phyloP scores from a whole-genome alignment of 2,329 filamentous ascomycete species.

The Diaporthe capsici region DNA sequence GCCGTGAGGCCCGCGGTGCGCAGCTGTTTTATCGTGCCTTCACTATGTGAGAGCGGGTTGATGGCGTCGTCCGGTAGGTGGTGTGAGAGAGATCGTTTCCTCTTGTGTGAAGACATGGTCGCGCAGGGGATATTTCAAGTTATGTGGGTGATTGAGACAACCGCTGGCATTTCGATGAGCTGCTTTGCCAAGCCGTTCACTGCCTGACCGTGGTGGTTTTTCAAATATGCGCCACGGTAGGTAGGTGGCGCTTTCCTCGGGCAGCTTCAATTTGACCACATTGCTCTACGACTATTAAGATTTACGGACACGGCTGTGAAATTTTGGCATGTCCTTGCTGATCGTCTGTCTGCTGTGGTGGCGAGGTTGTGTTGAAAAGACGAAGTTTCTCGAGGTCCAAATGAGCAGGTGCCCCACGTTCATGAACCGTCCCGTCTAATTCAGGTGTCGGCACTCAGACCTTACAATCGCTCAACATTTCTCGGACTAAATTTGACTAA shows the following conservation, averaged over 20 bases:
- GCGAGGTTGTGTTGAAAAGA: neutral
- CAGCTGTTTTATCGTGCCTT: constrained; percentile 66
- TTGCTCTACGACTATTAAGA: neutral
- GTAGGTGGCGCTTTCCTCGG: no score
- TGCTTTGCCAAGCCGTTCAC: neutral
- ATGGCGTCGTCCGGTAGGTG: constrained; percentile 55
- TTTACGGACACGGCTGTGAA: no score
- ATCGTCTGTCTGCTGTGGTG: neutral
- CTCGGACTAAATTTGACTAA: neutral
- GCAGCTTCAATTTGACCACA: neutral
- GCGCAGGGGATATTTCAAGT: neutral
- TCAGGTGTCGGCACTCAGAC: neutral
- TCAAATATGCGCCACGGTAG: neutral
- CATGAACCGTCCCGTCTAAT: neutral
- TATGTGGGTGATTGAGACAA: constrained; percentile 34
- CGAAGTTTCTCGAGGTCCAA: neutral
- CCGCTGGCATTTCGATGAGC: neutral
- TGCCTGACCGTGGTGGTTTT: neutral
- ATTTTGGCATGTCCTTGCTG: neutral
- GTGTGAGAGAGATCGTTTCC: constrained; percentile 49
- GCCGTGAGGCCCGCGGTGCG: constrained; percentile 66
- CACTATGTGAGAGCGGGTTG: constrained; percentile 70
- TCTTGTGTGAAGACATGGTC: constrained; percentile 49
- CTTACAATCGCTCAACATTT: neutral
- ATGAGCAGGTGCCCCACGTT: constrained; percentile 6